These are phyloP conservation scores for Yamadazyma blattariae DNA, from an alignment of 1,139 yeast species.

Conservation along the genomic window DNA sequence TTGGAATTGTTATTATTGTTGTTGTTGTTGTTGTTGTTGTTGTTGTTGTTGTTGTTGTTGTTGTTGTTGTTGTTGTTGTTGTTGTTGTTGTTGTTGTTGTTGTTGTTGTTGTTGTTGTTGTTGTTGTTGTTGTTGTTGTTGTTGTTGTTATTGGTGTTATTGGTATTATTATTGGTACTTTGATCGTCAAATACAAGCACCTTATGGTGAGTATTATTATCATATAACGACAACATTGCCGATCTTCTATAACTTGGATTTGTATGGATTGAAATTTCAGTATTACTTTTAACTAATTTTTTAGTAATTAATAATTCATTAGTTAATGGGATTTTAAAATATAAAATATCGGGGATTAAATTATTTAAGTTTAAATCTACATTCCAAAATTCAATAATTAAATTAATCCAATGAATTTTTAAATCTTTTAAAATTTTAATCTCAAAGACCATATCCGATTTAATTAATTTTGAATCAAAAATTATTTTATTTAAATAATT, in stretches of 20 bases:
- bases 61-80: no score
- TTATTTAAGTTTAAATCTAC: constrained; percentile 23
- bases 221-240: constrained; percentile 54
- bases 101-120: constrained; percentile 5
- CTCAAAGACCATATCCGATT: constrained; percentile 27
- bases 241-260: constrained; percentile 55
- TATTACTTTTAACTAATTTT: constrained; percentile 29
- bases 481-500: constrained; percentile 47
- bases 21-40: no score
- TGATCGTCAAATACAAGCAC: no score
- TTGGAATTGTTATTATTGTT: constrained; percentile 9
- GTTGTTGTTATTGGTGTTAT: background rate
- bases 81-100: no score
- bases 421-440: constrained; percentile 44
- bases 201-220: constrained; percentile 20
- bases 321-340: constrained; percentile 27
- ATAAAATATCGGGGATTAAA: constrained; percentile 18
- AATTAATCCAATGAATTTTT: constrained; percentile 41
- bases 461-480: constrained; percentile 28
- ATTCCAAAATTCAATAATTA: constrained; percentile 33
- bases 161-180: background rate
- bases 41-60: no score
- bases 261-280: constrained; percentile 41
- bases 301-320: constrained; percentile 19
- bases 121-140: constrained; percentile 4